A percentile compares a stretch with the other conserved stretches of the same genome.
These are phyloP conservation scores for Trichosporon sp. DNA, from an alignment of 1,284 basidiomycete species.

Conservation along the genomic window DNA sequence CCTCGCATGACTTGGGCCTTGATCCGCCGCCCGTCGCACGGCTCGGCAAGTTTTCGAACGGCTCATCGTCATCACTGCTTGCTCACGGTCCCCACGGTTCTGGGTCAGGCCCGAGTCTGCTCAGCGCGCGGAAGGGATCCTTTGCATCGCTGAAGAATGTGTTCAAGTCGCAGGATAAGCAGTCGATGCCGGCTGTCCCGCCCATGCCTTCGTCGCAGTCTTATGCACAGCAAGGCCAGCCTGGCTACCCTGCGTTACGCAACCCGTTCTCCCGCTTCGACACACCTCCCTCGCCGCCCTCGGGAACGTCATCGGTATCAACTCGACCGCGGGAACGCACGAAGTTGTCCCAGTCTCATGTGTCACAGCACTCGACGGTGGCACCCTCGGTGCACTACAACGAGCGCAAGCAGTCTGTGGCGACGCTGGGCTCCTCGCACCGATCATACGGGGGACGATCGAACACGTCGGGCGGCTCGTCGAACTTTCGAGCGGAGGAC, in stretches of 20 bases:
- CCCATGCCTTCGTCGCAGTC: conserved; percentile 41
- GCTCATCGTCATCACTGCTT: conserved; percentile 57
- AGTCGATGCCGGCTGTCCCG: conserved; percentile 36
- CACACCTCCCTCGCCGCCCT: conserved; percentile 40
- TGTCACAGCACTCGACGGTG: conserved; percentile 20
- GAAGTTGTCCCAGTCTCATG: conserved; percentile 11
- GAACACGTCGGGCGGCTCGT: conserved; percentile 47
- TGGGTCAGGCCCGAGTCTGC: conserved; percentile 32
- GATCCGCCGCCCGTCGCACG: conserved; percentile 21
- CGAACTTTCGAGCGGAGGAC: conserved; percentile 47
- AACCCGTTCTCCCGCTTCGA: conserved; percentile 53
- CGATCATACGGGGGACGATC: conserved; percentile 47
- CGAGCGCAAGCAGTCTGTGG: conserved; percentile 45
- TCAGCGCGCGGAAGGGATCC: conserved; percentile 70
- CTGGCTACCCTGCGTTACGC: conserved; percentile 49
- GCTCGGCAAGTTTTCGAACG: conserved; percentile 51
- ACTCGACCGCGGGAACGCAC: conserved; percentile 6
- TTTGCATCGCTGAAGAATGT: conserved; percentile 86
- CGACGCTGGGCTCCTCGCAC: conserved; percentile 42
- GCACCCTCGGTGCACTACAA: conserved; percentile 25
- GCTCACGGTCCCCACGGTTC: conserved; percentile 34
- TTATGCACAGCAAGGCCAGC: conserved; percentile 29
- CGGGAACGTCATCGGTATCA: conserved; percentile 21
- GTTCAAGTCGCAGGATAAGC: conserved; percentile 63
- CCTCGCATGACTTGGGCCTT: conserved; percentile 25